phyloP scores from a whole-genome alignment of 2,329 filamentous ascomycete genomes.

The Aspergillus bombycis region DNA sequence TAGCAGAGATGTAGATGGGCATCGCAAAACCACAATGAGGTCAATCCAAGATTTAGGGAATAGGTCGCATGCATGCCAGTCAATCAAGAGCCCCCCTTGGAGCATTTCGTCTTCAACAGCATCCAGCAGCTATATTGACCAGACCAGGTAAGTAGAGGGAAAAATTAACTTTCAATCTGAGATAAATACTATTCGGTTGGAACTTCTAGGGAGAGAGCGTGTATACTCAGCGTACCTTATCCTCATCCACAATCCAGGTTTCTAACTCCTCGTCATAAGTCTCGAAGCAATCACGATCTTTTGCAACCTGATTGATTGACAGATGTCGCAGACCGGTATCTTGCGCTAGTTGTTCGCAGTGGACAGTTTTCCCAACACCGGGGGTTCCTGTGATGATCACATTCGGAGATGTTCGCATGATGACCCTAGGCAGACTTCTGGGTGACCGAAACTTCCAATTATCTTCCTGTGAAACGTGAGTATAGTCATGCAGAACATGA shows the following conservation, averaged over 20 bases:
- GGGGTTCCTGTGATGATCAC: constrained; percentile 95
- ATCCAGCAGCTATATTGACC: constrained; percentile 67
- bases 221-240: constrained; percentile 66
- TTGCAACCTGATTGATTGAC: constrained; percentile 87
- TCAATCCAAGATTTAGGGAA: constrained; percentile 95
- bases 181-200: not conserved
- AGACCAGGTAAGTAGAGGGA: constrained; percentile 15
- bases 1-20: constrained; percentile 73
- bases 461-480: not conserved
- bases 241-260: constrained; percentile 94
- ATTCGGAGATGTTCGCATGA: constrained; percentile 65
- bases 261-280: constrained; percentile 83
- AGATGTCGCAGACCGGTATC: constrained; percentile 79
- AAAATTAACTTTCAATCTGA: not conserved
- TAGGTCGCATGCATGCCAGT: constrained; percentile 97
- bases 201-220: not conserved
- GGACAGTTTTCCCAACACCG: constrained; percentile 92
- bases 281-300: constrained; percentile 84
- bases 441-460: not conserved
- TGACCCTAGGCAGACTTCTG: constrained; percentile 15
- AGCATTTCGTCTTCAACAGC: constrained; percentile 81
- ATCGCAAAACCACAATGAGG: constrained; percentile 84
- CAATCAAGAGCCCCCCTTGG: constrained; percentile 82
- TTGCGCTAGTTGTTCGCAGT: constrained; percentile 79
- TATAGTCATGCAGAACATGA: constrained; percentile 4